Conservation (phyloP, 352 stramenopile species). For the Pythium phragmiticola region DNA sequence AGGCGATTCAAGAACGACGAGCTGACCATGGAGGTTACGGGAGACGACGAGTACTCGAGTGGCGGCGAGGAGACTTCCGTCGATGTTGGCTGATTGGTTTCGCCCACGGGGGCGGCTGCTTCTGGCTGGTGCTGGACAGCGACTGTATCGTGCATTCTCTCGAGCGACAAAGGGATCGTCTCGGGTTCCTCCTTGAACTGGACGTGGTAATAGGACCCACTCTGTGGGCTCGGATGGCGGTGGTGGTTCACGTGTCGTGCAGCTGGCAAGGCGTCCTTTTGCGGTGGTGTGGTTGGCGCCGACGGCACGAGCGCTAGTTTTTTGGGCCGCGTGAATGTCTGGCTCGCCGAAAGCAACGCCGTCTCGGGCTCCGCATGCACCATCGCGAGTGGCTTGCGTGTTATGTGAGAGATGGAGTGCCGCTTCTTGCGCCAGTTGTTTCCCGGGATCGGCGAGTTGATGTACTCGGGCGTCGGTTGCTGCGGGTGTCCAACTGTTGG, state of each 20-base stretch:
- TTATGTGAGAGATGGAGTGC: constrained; percentile 49
- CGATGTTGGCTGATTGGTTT: constrained; percentile 3
- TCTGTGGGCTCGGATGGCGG: constrained; percentile 25
- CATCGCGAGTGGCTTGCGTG: constrained; percentile 13
- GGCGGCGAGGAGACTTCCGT: constrained; percentile 14
- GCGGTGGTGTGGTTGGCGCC: constrained; percentile 24
- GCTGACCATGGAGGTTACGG: constrained; percentile 15
- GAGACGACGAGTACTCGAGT: constrained; percentile 40
- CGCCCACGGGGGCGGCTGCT: background rate
- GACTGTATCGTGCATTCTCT: background rate
- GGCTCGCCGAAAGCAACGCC: constrained; percentile 18
- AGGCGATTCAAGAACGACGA: constrained; percentile 12
- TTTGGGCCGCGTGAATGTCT: constrained; percentile 22
- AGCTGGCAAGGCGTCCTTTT: constrained; percentile 16
- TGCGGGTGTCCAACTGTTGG: constrained; percentile 12
- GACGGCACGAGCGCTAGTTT: constrained; percentile 23
- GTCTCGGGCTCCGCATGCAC: constrained; percentile 9
- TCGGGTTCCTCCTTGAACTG: constrained; percentile 27
- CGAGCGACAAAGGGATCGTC: background rate
- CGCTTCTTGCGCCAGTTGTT: constrained; percentile 45
- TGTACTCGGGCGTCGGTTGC: constrained; percentile 43
- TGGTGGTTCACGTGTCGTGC: constrained; percentile 13
- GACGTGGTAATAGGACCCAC: constrained; percentile 13
- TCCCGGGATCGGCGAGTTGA: constrained; percentile 49
- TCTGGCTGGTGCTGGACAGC: background rate